phyloP scores from a whole-genome alignment of 1,284 basidiomycete genomes.

The Tilletia indica region DNA sequence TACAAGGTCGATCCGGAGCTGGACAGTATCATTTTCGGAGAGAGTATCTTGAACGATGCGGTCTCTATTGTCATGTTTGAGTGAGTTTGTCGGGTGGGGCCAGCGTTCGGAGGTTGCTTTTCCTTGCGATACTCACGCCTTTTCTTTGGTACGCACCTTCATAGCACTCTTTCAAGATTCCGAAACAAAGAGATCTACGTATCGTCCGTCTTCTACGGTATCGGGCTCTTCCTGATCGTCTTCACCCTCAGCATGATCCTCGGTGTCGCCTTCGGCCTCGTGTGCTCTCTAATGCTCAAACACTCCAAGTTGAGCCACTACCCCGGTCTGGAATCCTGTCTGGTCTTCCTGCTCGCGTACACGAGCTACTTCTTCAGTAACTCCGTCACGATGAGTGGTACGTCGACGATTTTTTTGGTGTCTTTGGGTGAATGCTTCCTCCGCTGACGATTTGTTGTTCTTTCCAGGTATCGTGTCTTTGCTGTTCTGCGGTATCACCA shows the following conservation, averaged over 20 bases:
- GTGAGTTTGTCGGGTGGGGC: constrained; percentile 63
- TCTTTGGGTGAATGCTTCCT: no score
- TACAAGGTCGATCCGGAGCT: constrained; percentile 98
- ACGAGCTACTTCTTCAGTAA: constrained; percentile 99
- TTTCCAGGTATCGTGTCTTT: constrained; percentile 81
- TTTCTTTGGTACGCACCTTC: neutral
- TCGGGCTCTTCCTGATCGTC: constrained; percentile 91
- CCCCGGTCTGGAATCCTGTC: constrained; percentile 80
- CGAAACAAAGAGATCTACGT: constrained; percentile 84
- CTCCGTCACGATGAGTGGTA: constrained; percentile 82
- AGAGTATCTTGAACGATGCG: constrained; percentile 94
- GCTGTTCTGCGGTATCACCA: constrained; percentile 96
- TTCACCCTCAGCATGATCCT: constrained; percentile 92
- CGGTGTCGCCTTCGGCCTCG: constrained; percentile 85
- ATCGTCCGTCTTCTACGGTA: constrained; percentile 86
- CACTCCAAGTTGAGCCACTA: constrained; percentile 84
- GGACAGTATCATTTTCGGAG: constrained; percentile 96
- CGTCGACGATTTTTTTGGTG: constrained; percentile 29
- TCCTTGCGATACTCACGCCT: neutral
- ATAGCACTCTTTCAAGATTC: constrained; percentile 84
- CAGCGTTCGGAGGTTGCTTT: neutral
- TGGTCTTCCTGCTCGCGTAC: constrained; percentile 90
- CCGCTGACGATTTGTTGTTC: neutral
- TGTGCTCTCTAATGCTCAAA: constrained; percentile 86
- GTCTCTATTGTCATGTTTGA: constrained; percentile 99